Conservation (phyloP, 2,329 filamentous ascomycete species). For the Ilyonectria destructans region DNA sequence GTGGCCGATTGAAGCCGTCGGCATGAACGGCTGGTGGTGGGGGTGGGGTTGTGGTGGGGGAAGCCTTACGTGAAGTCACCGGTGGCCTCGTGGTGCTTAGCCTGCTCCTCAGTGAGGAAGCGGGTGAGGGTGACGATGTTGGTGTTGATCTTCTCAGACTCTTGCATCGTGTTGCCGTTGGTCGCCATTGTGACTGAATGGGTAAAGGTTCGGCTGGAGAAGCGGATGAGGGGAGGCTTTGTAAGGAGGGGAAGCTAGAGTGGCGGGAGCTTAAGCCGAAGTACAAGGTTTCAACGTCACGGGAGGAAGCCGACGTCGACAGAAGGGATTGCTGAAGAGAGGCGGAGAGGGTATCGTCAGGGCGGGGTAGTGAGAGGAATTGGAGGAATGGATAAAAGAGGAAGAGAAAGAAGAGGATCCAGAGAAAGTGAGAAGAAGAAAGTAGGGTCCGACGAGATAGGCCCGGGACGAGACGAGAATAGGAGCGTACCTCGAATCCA, state of each 20-base stretch:
- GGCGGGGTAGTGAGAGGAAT: slow-evolving; percentile 26
- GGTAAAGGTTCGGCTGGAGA: slow-evolving; percentile 35
- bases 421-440: slow-evolving; percentile 34
- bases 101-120: slow-evolving; percentile 96
- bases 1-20: slow-evolving; percentile 27
- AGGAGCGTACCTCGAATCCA: slow-evolving; percentile 34
- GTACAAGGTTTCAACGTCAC: slow-evolving; percentile 37
- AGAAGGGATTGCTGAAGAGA: slow-evolving; percentile 3
- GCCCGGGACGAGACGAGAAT: slow-evolving; percentile 36
- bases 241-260: slow-evolving; percentile 37
- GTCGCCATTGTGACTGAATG: slow-evolving; percentile 53
- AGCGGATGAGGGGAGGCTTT: slow-evolving; percentile 27
- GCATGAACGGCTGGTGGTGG: slow-evolving; percentile 9
- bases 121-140: slow-evolving; percentile 96
- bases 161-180: slow-evolving; percentile 63
- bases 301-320: slow-evolving; percentile 14
- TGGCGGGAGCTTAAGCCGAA: slow-evolving; percentile 36
- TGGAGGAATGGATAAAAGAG: slow-evolving; percentile 16
- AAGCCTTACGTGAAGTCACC: slow-evolving; percentile 94
- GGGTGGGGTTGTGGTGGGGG: slow-evolving; percentile 3
- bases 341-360: slow-evolving; percentile 30
- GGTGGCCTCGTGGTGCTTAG: slow-evolving; percentile 93
- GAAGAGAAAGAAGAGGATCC: slow-evolving; percentile 39
- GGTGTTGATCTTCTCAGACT: slow-evolving; percentile 90
- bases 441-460: slow-evolving; percentile 30